A percentile compares a stretch with the other conserved stretches of the same genome.
Evolutionary conservation across 371 early-diverging fungal genomes (phyloP).

Genomic region (Chytridium lagenaria): DNA sequence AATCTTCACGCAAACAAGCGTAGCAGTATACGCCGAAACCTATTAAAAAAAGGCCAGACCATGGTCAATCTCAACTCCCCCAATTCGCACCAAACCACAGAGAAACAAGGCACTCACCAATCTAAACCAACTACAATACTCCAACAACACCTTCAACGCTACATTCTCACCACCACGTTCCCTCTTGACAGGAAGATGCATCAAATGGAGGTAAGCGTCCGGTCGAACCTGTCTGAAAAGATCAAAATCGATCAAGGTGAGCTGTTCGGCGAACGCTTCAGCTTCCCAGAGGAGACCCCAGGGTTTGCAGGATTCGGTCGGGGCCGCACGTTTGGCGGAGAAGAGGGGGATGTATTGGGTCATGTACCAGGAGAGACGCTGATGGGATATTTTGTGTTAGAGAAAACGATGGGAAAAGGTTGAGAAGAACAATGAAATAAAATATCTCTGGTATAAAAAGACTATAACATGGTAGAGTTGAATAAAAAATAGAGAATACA

Average conservation of each 20-base stretch:
- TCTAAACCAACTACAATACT: slow-evolving; percentile 53
- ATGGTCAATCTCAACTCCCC: not conserved
- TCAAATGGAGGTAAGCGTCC: slow-evolving; percentile 51
- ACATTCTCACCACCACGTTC: slow-evolving; percentile 38
- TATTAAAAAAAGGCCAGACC: slow-evolving; percentile 19
- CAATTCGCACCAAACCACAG: too few relatives aligned
- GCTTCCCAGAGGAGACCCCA: slow-evolving; percentile 53
- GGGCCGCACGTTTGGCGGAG: slow-evolving; percentile 32
- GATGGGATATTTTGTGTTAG: not conserved
- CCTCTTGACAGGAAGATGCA: slow-evolving; percentile 39
- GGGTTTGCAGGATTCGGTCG: slow-evolving; percentile 39
- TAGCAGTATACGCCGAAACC: slow-evolving; percentile 49
- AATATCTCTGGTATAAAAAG: too few relatives aligned
- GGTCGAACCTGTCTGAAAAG: slow-evolving; percentile 56
- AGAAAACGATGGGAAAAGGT: not conserved
- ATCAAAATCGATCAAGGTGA: slow-evolving; percentile 55
- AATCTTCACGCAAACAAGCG: slow-evolving; percentile 50
- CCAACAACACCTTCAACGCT: slow-evolving; percentile 52
- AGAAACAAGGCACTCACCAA: slow-evolving; percentile 29
- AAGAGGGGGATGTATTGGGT: slow-evolving; percentile 57
- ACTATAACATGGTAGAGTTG: too few relatives aligned
- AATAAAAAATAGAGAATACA: too few relatives aligned
- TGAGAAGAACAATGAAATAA: not conserved
- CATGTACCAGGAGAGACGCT: slow-evolving; percentile 59
- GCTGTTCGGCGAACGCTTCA: slow-evolving; percentile 51